Evolutionary conservation across 192 early-diverging fungal genomes (phyloP).

Genomic region (Coemansia furcata): DNA sequence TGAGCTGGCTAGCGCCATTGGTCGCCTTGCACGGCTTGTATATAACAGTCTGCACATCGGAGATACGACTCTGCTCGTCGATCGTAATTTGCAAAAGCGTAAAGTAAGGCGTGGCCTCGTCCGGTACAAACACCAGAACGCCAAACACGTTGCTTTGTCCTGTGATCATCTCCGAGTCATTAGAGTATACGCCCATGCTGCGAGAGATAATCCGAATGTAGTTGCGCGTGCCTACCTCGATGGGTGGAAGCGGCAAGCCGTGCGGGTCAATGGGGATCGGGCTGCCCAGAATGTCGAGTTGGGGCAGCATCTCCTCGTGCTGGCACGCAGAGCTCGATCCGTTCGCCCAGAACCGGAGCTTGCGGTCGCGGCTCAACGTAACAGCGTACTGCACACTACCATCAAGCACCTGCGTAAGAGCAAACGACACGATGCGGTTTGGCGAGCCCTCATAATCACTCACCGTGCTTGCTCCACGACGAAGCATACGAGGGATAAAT

Average conservation of each 20-base stretch:
- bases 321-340: constrained; percentile 21
- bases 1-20: constrained; percentile 48
- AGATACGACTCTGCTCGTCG: constrained; percentile 18
- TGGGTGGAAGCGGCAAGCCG: constrained; percentile 1
- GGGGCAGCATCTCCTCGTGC: constrained; percentile 40
- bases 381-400: constrained; percentile 35
- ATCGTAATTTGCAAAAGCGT: constrained; percentile 31
- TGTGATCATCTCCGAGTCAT: constrained; percentile 21
- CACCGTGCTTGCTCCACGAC: constrained; percentile 17
- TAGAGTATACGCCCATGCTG: constrained; percentile 14
- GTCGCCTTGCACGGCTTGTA: constrained; percentile 45
- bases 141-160: constrained; percentile 22
- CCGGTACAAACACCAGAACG: constrained; percentile 52
- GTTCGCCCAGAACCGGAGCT: constrained; percentile 49
- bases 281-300: constrained; percentile 32
- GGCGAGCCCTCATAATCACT: constrained; percentile 9
- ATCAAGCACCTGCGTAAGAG: constrained; percentile 30
- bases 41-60: constrained; percentile 36
- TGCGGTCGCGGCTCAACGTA: constrained; percentile 47
- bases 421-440: constrained; percentile 20
- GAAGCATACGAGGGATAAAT: constrained; percentile 42
- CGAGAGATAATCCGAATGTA: constrained; percentile 32
- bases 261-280: constrained; percentile 34
- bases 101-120: constrained; percentile 52
- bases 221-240: constrained; percentile 19